Evolutionary conservation across 179 eudicot genomes (phyloP).

Genomic region (Carnegiea gigantea): DNA sequence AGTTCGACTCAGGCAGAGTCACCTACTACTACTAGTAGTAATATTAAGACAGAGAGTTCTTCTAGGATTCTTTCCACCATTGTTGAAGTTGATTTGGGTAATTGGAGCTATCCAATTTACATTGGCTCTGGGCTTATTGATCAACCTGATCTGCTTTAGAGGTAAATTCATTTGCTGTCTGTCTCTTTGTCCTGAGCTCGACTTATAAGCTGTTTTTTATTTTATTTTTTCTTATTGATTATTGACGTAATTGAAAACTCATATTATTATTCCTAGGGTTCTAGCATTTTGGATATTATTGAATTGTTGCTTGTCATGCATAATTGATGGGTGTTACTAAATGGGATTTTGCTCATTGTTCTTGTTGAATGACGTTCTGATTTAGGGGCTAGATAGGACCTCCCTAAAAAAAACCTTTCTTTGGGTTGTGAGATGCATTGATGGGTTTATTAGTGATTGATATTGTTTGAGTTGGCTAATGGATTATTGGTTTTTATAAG

Average conservation of each 20-base stretch:
- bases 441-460: background rate
- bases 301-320: background rate
- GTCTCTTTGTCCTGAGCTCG: background rate
- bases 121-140: slow-evolving; percentile 88
- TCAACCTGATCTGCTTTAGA: slow-evolving; percentile 78
- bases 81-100: slow-evolving; percentile 81
- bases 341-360: background rate
- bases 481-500: background rate
- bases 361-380: background rate
- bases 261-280: background rate
- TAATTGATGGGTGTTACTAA: background rate
- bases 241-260: background rate
- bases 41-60: slow-evolving; percentile 18
- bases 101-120: slow-evolving; percentile 93
- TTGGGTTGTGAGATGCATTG: background rate
- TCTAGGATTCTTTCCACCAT: slow-evolving; percentile 35
- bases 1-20: slow-evolving; percentile 43
- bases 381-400: background rate
- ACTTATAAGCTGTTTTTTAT: too few species aligned
- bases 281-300: background rate
- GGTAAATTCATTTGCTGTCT: slow-evolving; percentile 33
- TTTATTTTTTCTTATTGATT: background rate
- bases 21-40: slow-evolving; percentile 2
- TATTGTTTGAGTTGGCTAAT: slow-evolving; percentile 3
- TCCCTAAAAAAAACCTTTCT: background rate